Evolutionary conservation across 2,329 filamentous ascomycete genomes (phyloP), one percentile per base, ranked within the genome.

Genomic region (Rhynchosporium secalis): DNA sequence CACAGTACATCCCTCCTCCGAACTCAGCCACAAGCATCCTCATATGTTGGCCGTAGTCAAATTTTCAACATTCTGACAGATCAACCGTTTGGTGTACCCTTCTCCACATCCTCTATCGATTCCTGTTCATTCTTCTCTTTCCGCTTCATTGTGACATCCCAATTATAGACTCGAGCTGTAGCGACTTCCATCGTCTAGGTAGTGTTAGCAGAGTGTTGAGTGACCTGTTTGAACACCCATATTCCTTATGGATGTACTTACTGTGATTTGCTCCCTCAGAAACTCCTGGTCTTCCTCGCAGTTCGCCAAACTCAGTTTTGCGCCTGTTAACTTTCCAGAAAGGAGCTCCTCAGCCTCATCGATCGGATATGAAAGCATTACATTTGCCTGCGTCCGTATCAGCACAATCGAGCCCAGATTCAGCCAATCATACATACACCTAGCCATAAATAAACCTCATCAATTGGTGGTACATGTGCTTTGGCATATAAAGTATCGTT

Each of bases 211-310:
- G 10, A 28, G 28, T 40, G 15, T 36, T 10, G 10, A 40, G 2
- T 13, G 10, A 9, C 3, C 36, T 28, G 4, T 15, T 10, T 15
- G 6, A 31, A 12, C 40, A 29, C 43, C 7, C 26, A 48, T 41
- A 3, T 31, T 28, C 47, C 20, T 2, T 13, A 43, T 56, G 26
- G 29, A 47, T 62, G 47, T 63, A 77, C 85, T 69, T 79, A 96
- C 93, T 66, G 95, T 99, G 70, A 99, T 96, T 78, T 99, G 95
- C 76, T 98, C 94, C 65, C 95, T 81, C 72, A 99, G 78, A 74
- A 98, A 99, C 75, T 98, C 95, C 73, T 97, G 77, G 76, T 99
- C 95, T 78, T 99, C 95, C 74, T 97, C 92, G 74, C 93, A 97
- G 71, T 96, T 94, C n/a, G 79, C 78, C 69, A 96, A 77, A 72